Base-by-base conservation (phyloP, 768 basidiomycete genomes). In the Paxillus rubicundulus region DNA sequence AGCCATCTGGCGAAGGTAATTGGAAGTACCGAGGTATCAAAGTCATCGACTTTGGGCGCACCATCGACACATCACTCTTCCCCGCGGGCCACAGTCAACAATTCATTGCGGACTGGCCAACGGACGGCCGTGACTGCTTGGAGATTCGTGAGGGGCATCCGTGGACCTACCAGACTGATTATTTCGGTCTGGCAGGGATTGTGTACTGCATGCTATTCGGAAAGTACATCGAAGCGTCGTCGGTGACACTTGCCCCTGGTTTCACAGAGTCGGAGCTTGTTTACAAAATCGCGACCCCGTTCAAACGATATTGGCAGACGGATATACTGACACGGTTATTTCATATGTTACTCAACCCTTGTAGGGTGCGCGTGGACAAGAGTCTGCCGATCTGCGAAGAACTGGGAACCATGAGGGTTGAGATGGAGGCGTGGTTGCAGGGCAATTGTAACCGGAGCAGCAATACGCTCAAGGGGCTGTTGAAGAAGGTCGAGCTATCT, bases 91-190 rank as follows among this genome's bases (percentile, higher is more conserved):
- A 70, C 24, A 81, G 77, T 1, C 96, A 98, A 70, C 77, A 77
- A 46, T 99, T 90, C 72, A 71, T 87, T 46, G 86, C 88, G 2
- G 92, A 96, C 58, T 96, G 95, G 93, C 76, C 84, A 16, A 81
- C 86, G 6, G 95, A 98, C 68, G 87, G 86, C 52, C 80, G 89
- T 34, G 97, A 99, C 69, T 99, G 97, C 72, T 77, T 86, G 52
- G 95, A 98, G 75, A 85, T 96, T 61, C 82, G 89, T 45, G 85
- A 92, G 66, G 79, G 82, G 21, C 75, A 77, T 45, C 82, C 91
- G 4, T 99, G 96, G 97, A 94, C 88, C 52, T 97, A 84, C 72
- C 90, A 99, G 71, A 84, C 92, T 3, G 97, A 99, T 68, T 99
- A 99, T 70, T 92, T 84, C 65, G 97, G 97, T n/a, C 81, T 98